Evolutionary conservation across 169 alveolate species (phyloP), one percentile per base, ranked within the genome.

Genomic region (Sarcocystis neurona): DNA sequence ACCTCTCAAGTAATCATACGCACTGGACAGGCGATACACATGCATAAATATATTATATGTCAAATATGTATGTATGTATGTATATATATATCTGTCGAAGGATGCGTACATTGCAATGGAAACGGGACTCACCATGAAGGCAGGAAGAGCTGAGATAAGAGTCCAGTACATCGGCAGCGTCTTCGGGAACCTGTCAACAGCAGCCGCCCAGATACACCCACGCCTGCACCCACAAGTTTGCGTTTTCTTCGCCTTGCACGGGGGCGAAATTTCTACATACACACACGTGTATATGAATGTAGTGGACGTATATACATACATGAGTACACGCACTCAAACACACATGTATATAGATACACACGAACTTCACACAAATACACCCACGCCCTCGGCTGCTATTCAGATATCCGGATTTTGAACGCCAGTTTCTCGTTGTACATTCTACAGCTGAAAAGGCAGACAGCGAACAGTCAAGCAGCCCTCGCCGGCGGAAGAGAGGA

Each of bases 151-250:
- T 34, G 91, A 86, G 23, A 86, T 72, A 39, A 86, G 87, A 70
- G 80, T 86, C 85, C 85, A 86, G 79, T 86, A 86, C 91, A 86
- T 86, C 23, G 91, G 91, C 18, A 86, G 34, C 46, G 91, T 86
- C 80, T 78, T 86, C 34, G 91, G 91, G 86, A 41, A 46, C 70
- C 91, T 86, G 89, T 41, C n/a, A 23, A 37, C 2, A 15, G 3
- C 6, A 12, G 23, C 66, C 66, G 66, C 66, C n/a, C n/a, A n/a
- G n/a, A n/a, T n/a, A n/a, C n/a, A n/a, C n/a, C n/a, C n/a, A n/a
- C n/a, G n/a, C n/a, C n/a, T n/a, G n/a, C n/a, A n/a, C n/a, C n/a
- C n/a, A n/a, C n/a, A n/a, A n/a, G n/a, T n/a, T n/a, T n/a, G n/a
- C n/a, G n/a, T n/a, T n/a, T n/a, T n/a, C n/a, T n/a, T n/a, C n/a